Base-by-base conservation (phyloP, 176 grass and related monocot species). In the Thalia dealbata region DNA sequence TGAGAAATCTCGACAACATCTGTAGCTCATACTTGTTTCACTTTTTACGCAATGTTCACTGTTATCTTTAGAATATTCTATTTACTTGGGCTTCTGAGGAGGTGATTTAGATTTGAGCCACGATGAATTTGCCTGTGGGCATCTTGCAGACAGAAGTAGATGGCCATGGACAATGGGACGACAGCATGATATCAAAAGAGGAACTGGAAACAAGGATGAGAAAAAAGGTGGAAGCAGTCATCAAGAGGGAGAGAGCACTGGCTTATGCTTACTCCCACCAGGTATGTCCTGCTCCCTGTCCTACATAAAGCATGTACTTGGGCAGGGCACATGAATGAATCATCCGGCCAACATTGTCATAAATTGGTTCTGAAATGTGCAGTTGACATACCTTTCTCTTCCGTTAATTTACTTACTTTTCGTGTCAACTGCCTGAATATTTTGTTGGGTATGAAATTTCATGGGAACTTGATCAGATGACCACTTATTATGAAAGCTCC, bases 261-360 rank as follows among this genome's bases (percentile, higher is more conserved):
- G 90, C 95, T 1, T 99, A 99, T 83, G 90, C 95, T 27, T 93
- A 93, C 80, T 93, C 95, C 13, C 90, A 93, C 62, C 95, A 99
- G 85, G 95, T 99, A 84, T 15, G 11, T 18, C 16, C 28, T 35
- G 28, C 28, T 18, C 3, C 35, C 1, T 0, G 6, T 8, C 28
- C 24, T 8, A n/a, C 15, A 16, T 58, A 58, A 58, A 58, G n/a
- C 15, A 58, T 16, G 22, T 5, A 7, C 45, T 48, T 48, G 45
- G 45, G 10, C 11, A 48, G 3, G 42, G n/a, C n/a, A n/a, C n/a
- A n/a, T n/a, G n/a, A 38, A 2, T 38, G 32, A 38, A 38, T 38
- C 4, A 38, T 38, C 32, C 32, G 1, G 32, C 4, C 32, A 3
- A 48, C 45, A 48, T 13, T 48, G 5, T 13, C 11, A 48, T 48